Conservation (phyloP, 768 basidiomycete genomes). For the Trametes cubensis region DNA sequence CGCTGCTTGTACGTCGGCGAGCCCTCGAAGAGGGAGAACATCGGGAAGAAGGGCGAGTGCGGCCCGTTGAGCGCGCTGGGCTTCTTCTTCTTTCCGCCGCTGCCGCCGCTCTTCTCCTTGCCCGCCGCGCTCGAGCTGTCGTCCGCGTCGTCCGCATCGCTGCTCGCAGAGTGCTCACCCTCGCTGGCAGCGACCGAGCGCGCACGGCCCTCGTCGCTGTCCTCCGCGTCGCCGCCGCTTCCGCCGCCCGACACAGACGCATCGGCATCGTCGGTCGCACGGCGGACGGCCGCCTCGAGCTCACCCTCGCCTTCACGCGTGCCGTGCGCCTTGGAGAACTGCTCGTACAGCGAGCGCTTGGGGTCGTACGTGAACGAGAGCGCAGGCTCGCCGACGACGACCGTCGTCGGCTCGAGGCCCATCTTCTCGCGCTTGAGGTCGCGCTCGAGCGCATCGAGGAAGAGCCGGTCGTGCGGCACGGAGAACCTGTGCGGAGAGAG, state of each 20-base stretch:
- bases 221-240: not conserved
- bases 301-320: conserved; percentile 40
- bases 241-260: not conserved
- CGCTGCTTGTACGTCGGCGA: conserved; percentile 89
- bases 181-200: conserved; percentile 19
- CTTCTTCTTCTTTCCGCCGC: conserved; percentile 22
- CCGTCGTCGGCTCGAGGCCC: conserved; percentile 84
- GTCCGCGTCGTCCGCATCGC: conserved; percentile 26
- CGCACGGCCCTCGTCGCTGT: conserved; percentile 20
- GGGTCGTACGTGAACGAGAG: conserved; percentile 88
- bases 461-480: conserved; percentile 94
- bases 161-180: conserved; percentile 24
- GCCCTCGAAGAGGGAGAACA: conserved; percentile 80
- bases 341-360: conserved; percentile 83
- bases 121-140: conserved; percentile 25
- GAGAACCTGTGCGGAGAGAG: conserved; percentile 70
- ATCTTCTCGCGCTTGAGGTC: conserved; percentile 96
- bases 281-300: conserved; percentile 36
- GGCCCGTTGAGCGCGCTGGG: conserved; percentile 30
- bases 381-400: conserved; percentile 77
- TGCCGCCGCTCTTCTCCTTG: conserved; percentile 10
- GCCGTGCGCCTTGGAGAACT: conserved; percentile 61
- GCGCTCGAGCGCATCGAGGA: conserved; percentile 94
- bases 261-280: conserved; percentile 27
- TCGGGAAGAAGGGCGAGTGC: conserved; percentile 55